These are phyloP conservation scores for Oryza rufipogon DNA, from an alignment of 176 grass and related monocot genomes.

Conservation along the genomic window DNA sequence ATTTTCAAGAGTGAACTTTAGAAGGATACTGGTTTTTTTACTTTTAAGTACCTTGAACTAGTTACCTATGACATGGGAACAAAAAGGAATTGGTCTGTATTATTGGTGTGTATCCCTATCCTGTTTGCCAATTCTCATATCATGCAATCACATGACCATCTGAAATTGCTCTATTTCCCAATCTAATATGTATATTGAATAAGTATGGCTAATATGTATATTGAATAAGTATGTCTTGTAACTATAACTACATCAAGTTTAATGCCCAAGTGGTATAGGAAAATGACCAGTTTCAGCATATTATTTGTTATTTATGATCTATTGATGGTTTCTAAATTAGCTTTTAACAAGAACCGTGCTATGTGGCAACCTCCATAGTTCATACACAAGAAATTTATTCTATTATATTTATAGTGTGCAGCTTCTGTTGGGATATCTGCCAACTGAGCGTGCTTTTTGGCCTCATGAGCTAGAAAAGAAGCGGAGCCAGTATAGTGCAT, in stretches of 20 bases:
- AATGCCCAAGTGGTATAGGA: background rate
- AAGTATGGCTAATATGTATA: background rate
- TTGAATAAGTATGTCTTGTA: slow-evolving; percentile 5
- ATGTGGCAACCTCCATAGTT: background rate
- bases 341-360: background rate
- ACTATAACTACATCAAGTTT: background rate
- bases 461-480: slow-evolving; percentile 85
- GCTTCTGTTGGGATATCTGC: slow-evolving; percentile 98
- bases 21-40: too few species aligned
- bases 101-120: background rate
- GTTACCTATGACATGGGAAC: background rate
- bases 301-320: slow-evolving; percentile 21
- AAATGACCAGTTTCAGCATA: background rate
- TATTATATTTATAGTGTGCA: slow-evolving; percentile 89
- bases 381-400: slow-evolving; percentile 61
- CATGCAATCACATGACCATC: background rate
- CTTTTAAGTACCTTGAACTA: background rate
- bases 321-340: background rate
- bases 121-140: background rate
- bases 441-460: slow-evolving; percentile 78
- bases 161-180: background rate
- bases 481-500: slow-evolving; percentile 73
- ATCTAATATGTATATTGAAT: slow-evolving; percentile 12
- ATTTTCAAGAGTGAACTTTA: too few species aligned
- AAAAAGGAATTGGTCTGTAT: background rate